phyloP scores from a whole-genome alignment of 2,329 filamentous ascomycete species.

The Lachnellula suecica region DNA sequence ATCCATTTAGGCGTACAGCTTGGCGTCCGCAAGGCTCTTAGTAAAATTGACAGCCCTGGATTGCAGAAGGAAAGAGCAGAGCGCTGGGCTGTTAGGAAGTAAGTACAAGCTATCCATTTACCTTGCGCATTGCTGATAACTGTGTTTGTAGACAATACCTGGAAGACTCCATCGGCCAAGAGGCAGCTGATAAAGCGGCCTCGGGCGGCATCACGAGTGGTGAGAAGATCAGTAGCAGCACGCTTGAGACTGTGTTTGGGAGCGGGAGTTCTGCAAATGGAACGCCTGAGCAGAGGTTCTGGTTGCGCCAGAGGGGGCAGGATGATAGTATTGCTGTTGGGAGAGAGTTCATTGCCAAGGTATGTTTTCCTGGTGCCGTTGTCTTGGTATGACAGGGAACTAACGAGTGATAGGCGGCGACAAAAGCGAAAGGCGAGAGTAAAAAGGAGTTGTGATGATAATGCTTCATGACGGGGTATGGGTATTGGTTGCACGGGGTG shows the following conservation, averaged over 20 bases:
- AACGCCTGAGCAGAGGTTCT: constrained; percentile 59
- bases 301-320: constrained; percentile 59
- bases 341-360: constrained; percentile 52
- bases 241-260: constrained; percentile 70
- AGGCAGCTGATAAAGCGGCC: constrained; percentile 48
- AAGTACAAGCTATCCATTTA: constrained; percentile 40
- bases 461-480: neutral
- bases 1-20: constrained; percentile 79
- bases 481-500: constrained; percentile 57
- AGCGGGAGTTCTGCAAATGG: constrained; percentile 53
- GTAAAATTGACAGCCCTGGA: constrained; percentile 81
- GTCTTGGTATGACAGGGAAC: neutral
- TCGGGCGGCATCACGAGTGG: constrained; percentile 48
- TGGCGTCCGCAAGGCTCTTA: constrained; percentile 69
- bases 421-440: neutral
- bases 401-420: neutral
- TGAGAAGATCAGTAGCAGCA: constrained; percentile 63
- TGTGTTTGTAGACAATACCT: constrained; percentile 42
- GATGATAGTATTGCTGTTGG: constrained; percentile 58
- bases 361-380: constrained; percentile 14
- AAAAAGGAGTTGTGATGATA: constrained; percentile 9
- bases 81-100: constrained; percentile 77
- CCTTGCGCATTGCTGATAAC: neutral
- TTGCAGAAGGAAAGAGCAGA: constrained; percentile 82
- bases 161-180: constrained; percentile 66